phyloP scores from a whole-genome alignment of 805 yeast genomes.

The Lipomyces kockii region DNA sequence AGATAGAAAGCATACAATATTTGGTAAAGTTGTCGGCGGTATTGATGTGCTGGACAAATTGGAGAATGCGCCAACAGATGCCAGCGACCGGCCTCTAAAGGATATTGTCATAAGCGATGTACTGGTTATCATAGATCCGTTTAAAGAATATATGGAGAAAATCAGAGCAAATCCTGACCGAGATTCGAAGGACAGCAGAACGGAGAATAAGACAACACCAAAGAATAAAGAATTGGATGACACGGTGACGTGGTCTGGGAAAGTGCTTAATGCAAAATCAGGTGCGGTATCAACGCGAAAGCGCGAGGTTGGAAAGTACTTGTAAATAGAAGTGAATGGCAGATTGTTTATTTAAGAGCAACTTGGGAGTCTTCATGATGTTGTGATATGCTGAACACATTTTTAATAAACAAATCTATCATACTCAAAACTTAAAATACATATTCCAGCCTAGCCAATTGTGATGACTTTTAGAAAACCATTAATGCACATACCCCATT shows the following conservation, averaged over 20 bases:
- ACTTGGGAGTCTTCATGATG: background rate
- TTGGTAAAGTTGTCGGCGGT: conserved; percentile 59
- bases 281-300: background rate
- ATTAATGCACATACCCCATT: background rate
- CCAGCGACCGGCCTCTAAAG: conserved; percentile 31
- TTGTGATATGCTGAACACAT: too few species aligned
- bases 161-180: conserved; percentile 20
- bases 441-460: background rate
- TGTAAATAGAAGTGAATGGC: background rate
- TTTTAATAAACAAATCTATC: background rate
- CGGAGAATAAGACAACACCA: background rate
- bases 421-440: background rate
- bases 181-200: conserved; percentile 3
- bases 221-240: conserved; percentile 16
- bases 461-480: background rate
- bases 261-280: conserved; percentile 3
- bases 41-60: conserved; percentile 55
- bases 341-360: background rate
- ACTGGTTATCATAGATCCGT: conserved; percentile 37
- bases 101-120: conserved; percentile 30
- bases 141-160: conserved; percentile 30
- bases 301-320: background rate
- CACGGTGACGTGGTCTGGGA: conserved; percentile 32
- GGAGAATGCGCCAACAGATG: conserved; percentile 43
- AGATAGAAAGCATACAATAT: conserved; percentile 62